Conservation (phyloP, 2,329 filamentous ascomycete species). For the Alternaria burnsii region DNA sequence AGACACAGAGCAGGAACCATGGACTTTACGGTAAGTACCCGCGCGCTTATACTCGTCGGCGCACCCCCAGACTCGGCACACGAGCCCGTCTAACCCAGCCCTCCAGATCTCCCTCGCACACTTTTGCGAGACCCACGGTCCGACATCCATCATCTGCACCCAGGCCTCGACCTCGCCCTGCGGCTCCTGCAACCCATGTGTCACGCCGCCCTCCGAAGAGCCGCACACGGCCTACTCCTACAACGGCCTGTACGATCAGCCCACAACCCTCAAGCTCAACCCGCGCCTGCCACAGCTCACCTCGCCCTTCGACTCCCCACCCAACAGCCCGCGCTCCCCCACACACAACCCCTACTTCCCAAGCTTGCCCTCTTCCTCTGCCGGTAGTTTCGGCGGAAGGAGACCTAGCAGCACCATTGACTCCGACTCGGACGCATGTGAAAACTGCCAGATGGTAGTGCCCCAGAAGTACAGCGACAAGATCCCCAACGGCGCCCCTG, state of each 20-base stretch:
- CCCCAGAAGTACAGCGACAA: slow-evolving; percentile 63
- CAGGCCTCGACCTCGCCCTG: slow-evolving; percentile 65
- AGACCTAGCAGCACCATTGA: slow-evolving; percentile 50
- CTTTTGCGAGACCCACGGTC: slow-evolving; percentile 70
- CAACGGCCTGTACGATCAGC: slow-evolving; percentile 47
- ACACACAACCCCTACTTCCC: slow-evolving; percentile 62
- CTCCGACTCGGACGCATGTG: slow-evolving; percentile 63
- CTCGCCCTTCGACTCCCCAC: slow-evolving; percentile 53
- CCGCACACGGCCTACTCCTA: slow-evolving; percentile 43
- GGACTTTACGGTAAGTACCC: slow-evolving; percentile 52
- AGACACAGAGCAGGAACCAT: slow-evolving; percentile 42
- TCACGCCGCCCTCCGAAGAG: slow-evolving; percentile 53
- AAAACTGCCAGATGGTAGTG: slow-evolving; percentile 65
- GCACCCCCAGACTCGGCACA: background rate
- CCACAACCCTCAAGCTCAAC: slow-evolving; percentile 44
- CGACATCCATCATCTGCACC: slow-evolving; percentile 69
- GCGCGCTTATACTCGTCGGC: slow-evolving; percentile 24
- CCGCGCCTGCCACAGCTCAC: slow-evolving; percentile 43
- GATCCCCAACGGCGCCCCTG: slow-evolving; percentile 62
- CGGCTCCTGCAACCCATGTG: slow-evolving; percentile 60
- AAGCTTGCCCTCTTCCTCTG: slow-evolving; percentile 42
- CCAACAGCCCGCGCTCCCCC: slow-evolving; percentile 52
- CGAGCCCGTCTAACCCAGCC: slow-evolving; percentile 9
- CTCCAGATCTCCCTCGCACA: slow-evolving; percentile 67
- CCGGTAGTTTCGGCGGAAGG: slow-evolving; percentile 41